These are phyloP conservation scores for Pelomyxa schiedti DNA, from an alignment of 78 protist species.

Conservation along the genomic window DNA sequence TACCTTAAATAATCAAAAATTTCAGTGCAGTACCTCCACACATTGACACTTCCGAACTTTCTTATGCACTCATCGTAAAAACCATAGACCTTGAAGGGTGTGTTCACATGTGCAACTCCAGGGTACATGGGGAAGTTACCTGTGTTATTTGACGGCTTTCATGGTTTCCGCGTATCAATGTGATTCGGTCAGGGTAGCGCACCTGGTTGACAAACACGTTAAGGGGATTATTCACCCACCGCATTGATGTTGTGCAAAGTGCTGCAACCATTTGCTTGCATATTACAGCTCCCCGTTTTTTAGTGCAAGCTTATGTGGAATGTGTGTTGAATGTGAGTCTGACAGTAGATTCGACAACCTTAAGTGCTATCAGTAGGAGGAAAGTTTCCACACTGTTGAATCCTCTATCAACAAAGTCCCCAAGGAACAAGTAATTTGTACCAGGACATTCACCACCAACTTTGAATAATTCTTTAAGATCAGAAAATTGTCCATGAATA, in stretches of 20 bases:
- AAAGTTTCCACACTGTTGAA: slow-evolving; percentile 94
- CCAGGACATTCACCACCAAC: slow-evolving; percentile 92
- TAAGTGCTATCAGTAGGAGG: slow-evolving; percentile 90
- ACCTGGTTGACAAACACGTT: slow-evolving; percentile 47
- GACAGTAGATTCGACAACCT: too few relatives aligned
- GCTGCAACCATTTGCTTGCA: background rate
- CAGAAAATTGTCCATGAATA: slow-evolving; percentile 99
- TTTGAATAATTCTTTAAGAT: slow-evolving; percentile 90
- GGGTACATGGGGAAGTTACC: slow-evolving; percentile 17
- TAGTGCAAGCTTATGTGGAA: background rate
- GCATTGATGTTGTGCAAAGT: too few relatives aligned
- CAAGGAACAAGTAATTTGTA: slow-evolving; percentile 95
- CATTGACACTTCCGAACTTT: slow-evolving; percentile 94
- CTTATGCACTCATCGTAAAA: slow-evolving; percentile 99
- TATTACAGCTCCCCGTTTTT: background rate
- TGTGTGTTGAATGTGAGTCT: too few relatives aligned
- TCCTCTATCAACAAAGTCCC: slow-evolving; percentile 99
- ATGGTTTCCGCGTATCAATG: slow-evolving; percentile 98
- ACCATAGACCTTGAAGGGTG: slow-evolving; percentile 97
- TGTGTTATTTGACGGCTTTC: slow-evolving; percentile 98
- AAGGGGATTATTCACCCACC: background rate
- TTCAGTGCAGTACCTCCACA: slow-evolving; percentile 96
- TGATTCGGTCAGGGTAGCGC: slow-evolving; percentile 90
- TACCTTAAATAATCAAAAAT: slow-evolving; percentile 96
- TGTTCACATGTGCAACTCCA: background rate